phyloP scores from a whole-genome alignment of 345 rosid genomes.

The Eucalyptus tenuipes region DNA sequence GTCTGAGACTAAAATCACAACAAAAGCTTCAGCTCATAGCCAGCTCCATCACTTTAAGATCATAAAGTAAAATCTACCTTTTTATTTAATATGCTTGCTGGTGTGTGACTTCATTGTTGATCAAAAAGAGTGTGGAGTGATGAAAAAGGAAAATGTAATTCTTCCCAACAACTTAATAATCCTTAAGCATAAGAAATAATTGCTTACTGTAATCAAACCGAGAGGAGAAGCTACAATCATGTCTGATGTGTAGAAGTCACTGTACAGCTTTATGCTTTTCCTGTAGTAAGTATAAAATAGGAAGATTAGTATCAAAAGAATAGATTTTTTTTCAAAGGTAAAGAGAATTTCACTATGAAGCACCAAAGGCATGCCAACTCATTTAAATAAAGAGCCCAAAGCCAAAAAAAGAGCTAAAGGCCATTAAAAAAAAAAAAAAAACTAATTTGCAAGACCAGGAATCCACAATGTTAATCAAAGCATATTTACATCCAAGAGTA shows the following conservation, averaged over 20 bases:
- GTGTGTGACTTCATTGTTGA: background rate
- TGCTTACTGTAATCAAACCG: slow-evolving; percentile 47
- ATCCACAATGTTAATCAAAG: background rate
- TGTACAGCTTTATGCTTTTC: slow-evolving; percentile 69
- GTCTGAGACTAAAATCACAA: background rate
- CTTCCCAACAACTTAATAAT: background rate
- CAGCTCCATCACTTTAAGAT: background rate
- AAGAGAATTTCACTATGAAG: background rate
- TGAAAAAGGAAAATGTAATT: background rate
- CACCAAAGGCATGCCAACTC: background rate
- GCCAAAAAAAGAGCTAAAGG: background rate
- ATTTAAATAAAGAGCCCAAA: background rate
- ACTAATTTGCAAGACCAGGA: background rate
- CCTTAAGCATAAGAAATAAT: background rate
- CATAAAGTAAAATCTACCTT: background rate
- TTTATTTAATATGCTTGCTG: background rate
- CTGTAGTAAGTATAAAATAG: slow-evolving; percentile 16
- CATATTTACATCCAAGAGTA: background rate
- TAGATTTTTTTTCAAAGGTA: background rate
- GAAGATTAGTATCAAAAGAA: background rate
- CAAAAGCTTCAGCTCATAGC: background rate
- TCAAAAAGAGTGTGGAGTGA: background rate
- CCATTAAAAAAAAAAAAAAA: background rate
- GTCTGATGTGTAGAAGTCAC: slow-evolving; percentile 83
- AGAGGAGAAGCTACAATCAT: slow-evolving; percentile 88